Base-by-base conservation (phyloP, 2,329 filamentous ascomycete species). In the Fusarium brevicatenulatum region DNA sequence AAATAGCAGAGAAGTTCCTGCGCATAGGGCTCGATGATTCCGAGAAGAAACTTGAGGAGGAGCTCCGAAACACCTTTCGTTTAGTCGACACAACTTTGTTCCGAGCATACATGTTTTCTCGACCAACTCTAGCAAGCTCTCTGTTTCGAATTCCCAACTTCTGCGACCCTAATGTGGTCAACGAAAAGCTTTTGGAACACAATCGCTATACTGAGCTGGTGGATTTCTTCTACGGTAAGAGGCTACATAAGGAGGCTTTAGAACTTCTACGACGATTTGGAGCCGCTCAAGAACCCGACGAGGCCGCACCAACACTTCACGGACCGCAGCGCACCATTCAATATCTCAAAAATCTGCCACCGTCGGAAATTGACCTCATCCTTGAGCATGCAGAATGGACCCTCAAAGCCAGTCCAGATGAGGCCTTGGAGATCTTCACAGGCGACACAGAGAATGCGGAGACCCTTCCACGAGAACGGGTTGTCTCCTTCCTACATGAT, bases 151-250 rank as follows among this genome's bases (percentile, higher is more conserved):
- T 98, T 57, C 92, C 95, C 79, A 99, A 99, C 81, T 98, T 98
- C 80, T 98, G 96, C 81, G 95, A 99, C 77, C 95, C 96, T 1
- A 92, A 94, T 36, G 96, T 98, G 6, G 95, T 99, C 28, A 96
- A 97, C 79, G 93, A 97, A 81, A 95, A 95, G 77, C 85, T 99
- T 9, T 91, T 97, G 67, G 94, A 97, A 80, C 94, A 92, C 44
- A 93, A 93, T 65, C 91, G 95, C 37, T 98, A 97, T 82, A 95
- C 92, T 57, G 95, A 98, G 82, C 86, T 99, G 4, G 95, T 99
- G n/a, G 95, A 98, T 81, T 99, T 99, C 80, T 91, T 98, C 75
- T 94, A 97, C 77, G 96, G 96, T 71, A 99, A 99, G 84, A 95
- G 92, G 81, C 87, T 98, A 44, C 96, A 99, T 82, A 90, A 92